Base-by-base conservation (phyloP, 257 asterid genomes). In the Capsicum chinense region DNA sequence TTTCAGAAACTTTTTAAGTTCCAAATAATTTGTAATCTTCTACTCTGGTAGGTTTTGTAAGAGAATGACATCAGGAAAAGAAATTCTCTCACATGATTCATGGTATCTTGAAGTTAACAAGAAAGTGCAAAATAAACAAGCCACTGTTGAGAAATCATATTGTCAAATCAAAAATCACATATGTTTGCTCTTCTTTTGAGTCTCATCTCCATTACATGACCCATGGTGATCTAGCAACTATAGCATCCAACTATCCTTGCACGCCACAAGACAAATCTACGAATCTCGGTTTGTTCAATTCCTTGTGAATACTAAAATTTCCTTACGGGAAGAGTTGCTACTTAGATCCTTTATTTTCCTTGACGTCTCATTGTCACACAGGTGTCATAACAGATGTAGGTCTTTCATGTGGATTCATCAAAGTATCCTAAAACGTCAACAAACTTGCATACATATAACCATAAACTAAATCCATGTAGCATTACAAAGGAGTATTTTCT, bases 51-150 rank as follows among this genome's bases (percentile, higher is more conserved):
- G 57, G 79, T 44, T 71, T 70, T 47, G 10, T 47, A 69, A 42
- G 79, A 2, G 56, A 37, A 42, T 68, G 39, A 37, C 78, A 42
- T 69, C 79, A 42, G 56, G 56, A 69, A 42, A 69, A 16, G 2
- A 69, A 69, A 4, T 8, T 39, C 42, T 69, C 56, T 42, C 33
- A 42, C 79, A 42, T 69, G 50, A 16, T 44, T 74, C 62, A 50
- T 74, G 81, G 59, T 33, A 62, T 74, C 60, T 74, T 74, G 62
- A 74, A 21, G 62, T 50, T 50, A 14, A 78, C 50, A 78, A 54
- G 26, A 78, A 8, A 54, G 50, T 33, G 15, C 26, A 54, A 54
- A 78, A n/a, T 44, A 71, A 70, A 44, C 17, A 44, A 17, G 80
- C 80, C n/a, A 1, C 12, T 76, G 47, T 21, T 19, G 13, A 76